These are phyloP conservation scores for Dactylis glomerata DNA, from an alignment of 176 grass and related monocot species.

Conservation along the genomic window DNA sequence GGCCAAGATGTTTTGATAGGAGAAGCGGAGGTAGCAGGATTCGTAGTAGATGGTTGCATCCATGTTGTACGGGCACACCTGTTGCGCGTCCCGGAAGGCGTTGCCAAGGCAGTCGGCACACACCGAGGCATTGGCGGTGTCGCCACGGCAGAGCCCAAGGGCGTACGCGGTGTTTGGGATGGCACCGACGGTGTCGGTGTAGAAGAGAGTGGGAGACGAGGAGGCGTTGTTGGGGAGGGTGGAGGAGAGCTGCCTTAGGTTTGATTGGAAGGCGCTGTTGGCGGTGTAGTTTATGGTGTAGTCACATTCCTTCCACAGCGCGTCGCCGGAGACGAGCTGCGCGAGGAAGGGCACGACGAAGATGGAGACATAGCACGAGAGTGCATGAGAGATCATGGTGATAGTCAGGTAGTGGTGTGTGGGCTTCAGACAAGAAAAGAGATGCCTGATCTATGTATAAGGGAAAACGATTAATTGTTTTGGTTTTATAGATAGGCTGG, in stretches of 20 bases:
- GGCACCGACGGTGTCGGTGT: neutral
- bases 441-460: too few relatives aligned
- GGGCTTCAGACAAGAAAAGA: too few relatives aligned
- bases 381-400: too few relatives aligned
- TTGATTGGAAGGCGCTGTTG: slow-evolving; percentile 4
- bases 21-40: neutral
- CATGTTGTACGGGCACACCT: neutral
- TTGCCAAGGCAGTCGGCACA: slow-evolving; percentile 22
- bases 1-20: slow-evolving; percentile 7
- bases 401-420: too few relatives aligned
- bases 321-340: neutral
- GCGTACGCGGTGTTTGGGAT: neutral
- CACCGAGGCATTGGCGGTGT: neutral
- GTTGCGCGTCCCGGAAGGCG: neutral
- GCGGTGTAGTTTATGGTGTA: neutral
- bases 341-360: neutral
- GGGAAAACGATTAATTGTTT: too few relatives aligned
- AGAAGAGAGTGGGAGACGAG: neutral
- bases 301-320: neutral
- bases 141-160: slow-evolving; percentile 6
- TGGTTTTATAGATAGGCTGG: too few relatives aligned
- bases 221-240: neutral
- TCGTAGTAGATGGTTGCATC: neutral
- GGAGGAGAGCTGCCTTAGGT: neutral
- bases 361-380: neutral